Conservation (phyloP, 768 basidiomycete genomes). For the Tephrocybe sp. region DNA sequence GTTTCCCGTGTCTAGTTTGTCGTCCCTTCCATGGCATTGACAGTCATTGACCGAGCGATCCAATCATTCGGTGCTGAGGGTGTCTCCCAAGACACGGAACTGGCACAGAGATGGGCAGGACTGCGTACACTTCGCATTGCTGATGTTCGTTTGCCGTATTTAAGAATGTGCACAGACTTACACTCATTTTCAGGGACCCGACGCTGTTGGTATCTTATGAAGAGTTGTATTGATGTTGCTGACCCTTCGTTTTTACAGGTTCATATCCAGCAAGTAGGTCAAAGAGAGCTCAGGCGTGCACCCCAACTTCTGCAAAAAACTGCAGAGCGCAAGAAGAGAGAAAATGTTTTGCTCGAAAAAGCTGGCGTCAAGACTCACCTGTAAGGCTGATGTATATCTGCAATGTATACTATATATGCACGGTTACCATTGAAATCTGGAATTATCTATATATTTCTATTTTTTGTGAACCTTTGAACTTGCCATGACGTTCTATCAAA, state of each 20-base stretch:
- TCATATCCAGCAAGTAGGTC: conserved; percentile 94
- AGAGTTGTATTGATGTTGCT: conserved; percentile 11
- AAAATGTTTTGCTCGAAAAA: conserved; percentile 56
- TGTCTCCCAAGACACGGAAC: conserved; percentile 81
- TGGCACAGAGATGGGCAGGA: conserved; percentile 75
- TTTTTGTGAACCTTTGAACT: too few relatives aligned
- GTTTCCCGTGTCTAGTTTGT: conserved; percentile 62
- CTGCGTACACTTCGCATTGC: conserved; percentile 86
- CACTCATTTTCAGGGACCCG: conserved; percentile 56
- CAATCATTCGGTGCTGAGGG: conserved; percentile 98
- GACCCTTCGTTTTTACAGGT: conserved; percentile 44
- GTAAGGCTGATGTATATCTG: neutral
- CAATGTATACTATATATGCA: neutral
- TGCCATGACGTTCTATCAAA: too few relatives aligned
- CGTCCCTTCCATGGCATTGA: conserved; percentile 86
- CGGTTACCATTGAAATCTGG: too few relatives aligned
- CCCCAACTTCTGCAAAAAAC: conserved; percentile 54
- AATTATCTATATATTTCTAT: too few relatives aligned
- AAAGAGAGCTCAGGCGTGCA: conserved; percentile 80
- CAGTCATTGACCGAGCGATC: conserved; percentile 91
- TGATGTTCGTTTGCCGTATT: conserved; percentile 52
- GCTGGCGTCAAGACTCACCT: conserved; percentile 60
- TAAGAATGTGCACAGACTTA: conserved; percentile 2
- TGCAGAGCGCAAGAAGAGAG: conserved; percentile 55
- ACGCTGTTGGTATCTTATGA: conserved; percentile 52